Percentiles rank a stretch among this genome's conserved stretches.
phyloP scores from a whole-genome alignment of 2,329 filamentous ascomycete species.

The Penicillium sp. region DNA sequence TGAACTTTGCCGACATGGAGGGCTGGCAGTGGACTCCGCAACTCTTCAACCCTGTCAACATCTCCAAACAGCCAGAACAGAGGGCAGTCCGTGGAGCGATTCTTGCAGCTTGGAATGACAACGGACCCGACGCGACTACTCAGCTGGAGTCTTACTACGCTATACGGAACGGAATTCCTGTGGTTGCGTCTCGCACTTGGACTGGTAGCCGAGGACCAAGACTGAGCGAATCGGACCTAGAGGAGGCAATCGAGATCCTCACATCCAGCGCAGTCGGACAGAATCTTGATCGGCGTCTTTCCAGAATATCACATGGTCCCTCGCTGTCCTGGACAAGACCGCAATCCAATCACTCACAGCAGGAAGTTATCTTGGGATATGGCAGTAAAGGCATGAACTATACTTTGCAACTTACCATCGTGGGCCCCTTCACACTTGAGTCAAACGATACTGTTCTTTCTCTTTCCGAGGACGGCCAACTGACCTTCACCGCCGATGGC shows the following conservation, averaged over 20 bases:
- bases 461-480: slow-evolving; percentile 36
- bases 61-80: slow-evolving; percentile 50
- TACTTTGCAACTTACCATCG: slow-evolving; percentile 53
- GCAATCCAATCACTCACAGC: slow-evolving; percentile 33
- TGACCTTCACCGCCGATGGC: slow-evolving; percentile 50
- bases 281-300: slow-evolving; percentile 47
- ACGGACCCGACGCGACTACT: slow-evolving; percentile 54
- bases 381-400: slow-evolving; percentile 60
- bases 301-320: slow-evolving; percentile 18
- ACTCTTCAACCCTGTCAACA: slow-evolving; percentile 55
- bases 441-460: slow-evolving; percentile 49
- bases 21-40: slow-evolving; percentile 52
- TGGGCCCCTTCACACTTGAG: slow-evolving; percentile 49
- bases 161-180: slow-evolving; percentile 53
- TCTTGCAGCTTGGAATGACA: slow-evolving; percentile 58
- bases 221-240: slow-evolving; percentile 45
- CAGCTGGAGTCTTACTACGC: slow-evolving; percentile 57
- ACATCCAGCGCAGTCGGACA: slow-evolving; percentile 49
- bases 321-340: slow-evolving; percentile 40
- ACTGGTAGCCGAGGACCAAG: slow-evolving; percentile 49
- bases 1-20: slow-evolving; percentile 52
- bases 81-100: slow-evolving; percentile 53
- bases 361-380: slow-evolving; percentile 39
- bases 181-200: slow-evolving; percentile 58
- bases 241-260: slow-evolving; percentile 44